phyloP scores from a whole-genome alignment of 495 filamentous ascomycete genomes.

The Acidiella bohemica region DNA sequence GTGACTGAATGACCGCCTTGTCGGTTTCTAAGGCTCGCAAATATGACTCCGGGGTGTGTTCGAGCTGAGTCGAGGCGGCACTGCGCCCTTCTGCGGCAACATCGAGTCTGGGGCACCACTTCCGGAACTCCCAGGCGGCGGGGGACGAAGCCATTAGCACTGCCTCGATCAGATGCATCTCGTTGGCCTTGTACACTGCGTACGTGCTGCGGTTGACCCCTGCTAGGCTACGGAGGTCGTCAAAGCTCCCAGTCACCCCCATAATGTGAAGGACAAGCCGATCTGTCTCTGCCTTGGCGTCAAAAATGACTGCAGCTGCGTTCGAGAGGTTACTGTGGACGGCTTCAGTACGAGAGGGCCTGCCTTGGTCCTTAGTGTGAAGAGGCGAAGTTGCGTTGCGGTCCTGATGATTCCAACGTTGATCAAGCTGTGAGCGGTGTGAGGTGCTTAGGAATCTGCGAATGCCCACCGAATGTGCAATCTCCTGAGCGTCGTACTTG shows the following conservation, averaged over 20 bases:
- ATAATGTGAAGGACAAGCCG: conserved; percentile 43
- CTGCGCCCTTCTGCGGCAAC: conserved; percentile 35
- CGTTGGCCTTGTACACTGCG: conserved; percentile 45
- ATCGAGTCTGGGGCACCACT: conserved; percentile 45
- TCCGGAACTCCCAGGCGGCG: conserved; percentile 53
- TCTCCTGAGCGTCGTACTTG: too few species aligned
- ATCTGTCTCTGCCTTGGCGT: too few species aligned
- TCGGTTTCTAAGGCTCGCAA: conserved; percentile 44
- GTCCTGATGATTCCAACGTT: too few species aligned
- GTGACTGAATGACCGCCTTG: conserved; percentile 42
- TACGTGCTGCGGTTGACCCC: conserved; percentile 47
- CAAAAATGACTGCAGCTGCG: too few species aligned
- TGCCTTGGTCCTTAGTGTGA: too few species aligned
- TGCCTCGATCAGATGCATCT: conserved; percentile 42
- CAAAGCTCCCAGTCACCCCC: conserved; percentile 35
- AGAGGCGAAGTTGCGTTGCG: too few species aligned
- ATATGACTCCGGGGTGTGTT: conserved; percentile 46
- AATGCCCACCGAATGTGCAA: too few species aligned
- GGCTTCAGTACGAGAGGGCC: too few species aligned
- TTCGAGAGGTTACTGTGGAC: too few species aligned
- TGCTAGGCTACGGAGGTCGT: conserved; percentile 46
- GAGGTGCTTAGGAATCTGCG: too few species aligned
- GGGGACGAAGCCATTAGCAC: conserved; percentile 44
- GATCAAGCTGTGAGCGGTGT: too few species aligned
- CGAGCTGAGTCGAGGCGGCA: conserved; percentile 37